Percentiles rank a stretch among this genome's conserved stretches.
Conservation (phyloP, 805 yeast species). For the Sungouiozyma intestinalis region DNA sequence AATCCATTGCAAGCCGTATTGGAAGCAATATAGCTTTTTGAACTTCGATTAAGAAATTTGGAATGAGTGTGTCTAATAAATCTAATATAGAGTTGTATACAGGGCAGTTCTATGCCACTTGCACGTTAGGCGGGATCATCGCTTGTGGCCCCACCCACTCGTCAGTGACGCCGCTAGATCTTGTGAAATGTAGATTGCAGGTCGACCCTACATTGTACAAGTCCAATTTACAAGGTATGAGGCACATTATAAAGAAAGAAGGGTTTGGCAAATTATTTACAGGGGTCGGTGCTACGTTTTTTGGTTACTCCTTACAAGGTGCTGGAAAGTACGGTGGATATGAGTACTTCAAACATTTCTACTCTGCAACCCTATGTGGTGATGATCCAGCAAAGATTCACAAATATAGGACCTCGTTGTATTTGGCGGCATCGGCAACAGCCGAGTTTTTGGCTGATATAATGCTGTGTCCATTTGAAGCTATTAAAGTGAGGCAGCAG, state of each 20-base stretch:
- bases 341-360: conserved; percentile 78
- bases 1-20: too few species aligned
- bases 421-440: conserved; percentile 76
- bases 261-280: conserved; percentile 72
- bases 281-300: conserved; percentile 84
- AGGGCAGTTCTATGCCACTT: conserved; percentile 29
- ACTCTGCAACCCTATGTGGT: conserved; percentile 54
- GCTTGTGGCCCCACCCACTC: conserved; percentile 98
- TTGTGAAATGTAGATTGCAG: conserved; percentile 89
- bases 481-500: conserved; percentile 89
- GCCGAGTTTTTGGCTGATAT: conserved; percentile 93
- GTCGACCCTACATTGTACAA: conserved; percentile 65
- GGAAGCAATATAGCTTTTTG: too few species aligned
- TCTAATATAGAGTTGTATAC: conserved; percentile 17
- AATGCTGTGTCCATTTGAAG: conserved; percentile 86
- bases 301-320: conserved; percentile 93
- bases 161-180: conserved; percentile 83
- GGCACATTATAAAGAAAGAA: conserved; percentile 56
- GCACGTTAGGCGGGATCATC: conserved; percentile 50
- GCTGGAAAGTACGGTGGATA: conserved; percentile 96
- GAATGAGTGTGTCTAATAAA: background rate
- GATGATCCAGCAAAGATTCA: conserved; percentile 44
- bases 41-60: too few species aligned
- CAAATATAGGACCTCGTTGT: conserved; percentile 63
- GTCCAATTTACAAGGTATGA: conserved; percentile 77